Percentiles rank a stretch among this genome's conserved stretches.
phyloP scores from a whole-genome alignment of 306 rosid genomes.

The Dryas drummondii region DNA sequence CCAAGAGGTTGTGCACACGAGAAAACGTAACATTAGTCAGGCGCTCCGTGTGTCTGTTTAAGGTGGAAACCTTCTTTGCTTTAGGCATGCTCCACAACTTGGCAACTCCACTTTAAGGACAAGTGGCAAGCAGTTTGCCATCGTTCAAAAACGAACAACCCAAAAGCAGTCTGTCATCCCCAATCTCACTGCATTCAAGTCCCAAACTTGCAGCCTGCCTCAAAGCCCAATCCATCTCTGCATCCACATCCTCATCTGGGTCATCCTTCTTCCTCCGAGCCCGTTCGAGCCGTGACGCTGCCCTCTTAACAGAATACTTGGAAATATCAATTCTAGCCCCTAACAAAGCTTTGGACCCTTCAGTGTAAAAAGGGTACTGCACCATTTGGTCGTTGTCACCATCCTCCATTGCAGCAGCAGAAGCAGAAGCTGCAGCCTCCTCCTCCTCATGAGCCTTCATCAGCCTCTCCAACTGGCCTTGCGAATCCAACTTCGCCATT shows the following conservation, averaged over 20 bases:
- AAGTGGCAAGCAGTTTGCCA: slow-evolving; percentile 77
- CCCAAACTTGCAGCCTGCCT: slow-evolving; percentile 64
- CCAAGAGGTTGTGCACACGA: slow-evolving; percentile 63
- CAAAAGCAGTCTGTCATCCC: slow-evolving; percentile 90
- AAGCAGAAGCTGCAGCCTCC: slow-evolving; percentile 55
- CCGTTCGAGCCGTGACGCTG: slow-evolving; percentile 71
- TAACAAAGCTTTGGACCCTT: no score
- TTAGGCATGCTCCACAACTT: slow-evolving; percentile 75
- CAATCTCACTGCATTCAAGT: slow-evolving; percentile 88
- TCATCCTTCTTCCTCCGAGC: slow-evolving; percentile 80
- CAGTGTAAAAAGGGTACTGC: no score
- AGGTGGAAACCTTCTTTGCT: slow-evolving; percentile 51
- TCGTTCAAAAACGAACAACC: slow-evolving; percentile 81
- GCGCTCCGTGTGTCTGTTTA: slow-evolving; percentile 86
- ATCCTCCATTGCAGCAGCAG: slow-evolving; percentile 52
- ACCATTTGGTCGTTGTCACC: slow-evolving; percentile 55
- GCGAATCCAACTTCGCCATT: slow-evolving; percentile 75
- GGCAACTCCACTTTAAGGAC: slow-evolving; percentile 69
- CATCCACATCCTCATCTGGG: slow-evolving; percentile 92
- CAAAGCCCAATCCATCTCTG: slow-evolving; percentile 80
- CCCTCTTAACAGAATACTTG: slow-evolving; percentile 58
- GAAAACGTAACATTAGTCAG: slow-evolving; percentile 83
- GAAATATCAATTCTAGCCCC: no score
- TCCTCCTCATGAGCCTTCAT: slow-evolving; percentile 88
- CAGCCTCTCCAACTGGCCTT: slow-evolving; percentile 80